These are phyloP conservation scores for Halophytophthora polymorphica DNA, from an alignment of 352 stramenopile species.

Conservation along the genomic window DNA sequence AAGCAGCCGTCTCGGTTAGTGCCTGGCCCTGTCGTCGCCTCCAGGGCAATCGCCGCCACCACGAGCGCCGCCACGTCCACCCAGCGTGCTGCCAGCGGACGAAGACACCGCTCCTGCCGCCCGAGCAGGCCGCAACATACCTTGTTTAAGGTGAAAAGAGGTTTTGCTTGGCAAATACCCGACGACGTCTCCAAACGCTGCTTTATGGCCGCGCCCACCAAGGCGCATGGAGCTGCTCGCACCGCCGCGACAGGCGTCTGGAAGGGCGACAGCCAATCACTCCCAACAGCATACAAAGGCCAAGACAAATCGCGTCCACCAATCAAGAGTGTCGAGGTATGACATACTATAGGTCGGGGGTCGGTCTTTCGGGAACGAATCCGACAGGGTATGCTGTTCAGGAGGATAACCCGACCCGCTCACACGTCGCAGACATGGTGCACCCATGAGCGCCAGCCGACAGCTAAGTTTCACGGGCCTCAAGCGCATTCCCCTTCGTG, in stretches of 20 bases:
- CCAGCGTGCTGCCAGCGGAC: too few species aligned
- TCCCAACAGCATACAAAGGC: conserved; percentile 53
- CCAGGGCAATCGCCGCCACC: background rate
- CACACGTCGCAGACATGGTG: conserved; percentile 22
- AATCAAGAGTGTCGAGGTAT: conserved; percentile 31
- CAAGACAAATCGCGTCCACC: conserved; percentile 25
- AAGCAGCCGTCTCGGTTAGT: conserved; percentile 4
- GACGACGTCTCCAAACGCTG: conserved; percentile 67
- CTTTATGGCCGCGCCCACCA: conserved; percentile 6
- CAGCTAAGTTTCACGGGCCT: background rate
- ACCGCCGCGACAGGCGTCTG: conserved; percentile 6
- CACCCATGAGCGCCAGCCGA: conserved; percentile 5
- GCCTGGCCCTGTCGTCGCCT: background rate
- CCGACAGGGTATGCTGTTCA: conserved; percentile 5
- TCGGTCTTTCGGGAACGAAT: conserved; percentile 8
- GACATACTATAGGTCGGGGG: too few species aligned
- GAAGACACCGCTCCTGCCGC: too few species aligned
- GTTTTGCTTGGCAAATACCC: conserved; percentile 53
- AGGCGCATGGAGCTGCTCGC: background rate
- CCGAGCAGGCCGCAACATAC: conserved; percentile 31
- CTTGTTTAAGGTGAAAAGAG: conserved; percentile 90
- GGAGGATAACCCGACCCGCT: background rate
- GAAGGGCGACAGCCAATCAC: conserved; percentile 85
- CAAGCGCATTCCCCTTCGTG: too few species aligned
- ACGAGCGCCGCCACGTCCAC: too few species aligned